A percentile compares a stretch with the other conserved stretches of the same genome.
These are phyloP conservation scores for Salix arbutifolia DNA, from an alignment of 345 rosid species.

Conservation along the genomic window DNA sequence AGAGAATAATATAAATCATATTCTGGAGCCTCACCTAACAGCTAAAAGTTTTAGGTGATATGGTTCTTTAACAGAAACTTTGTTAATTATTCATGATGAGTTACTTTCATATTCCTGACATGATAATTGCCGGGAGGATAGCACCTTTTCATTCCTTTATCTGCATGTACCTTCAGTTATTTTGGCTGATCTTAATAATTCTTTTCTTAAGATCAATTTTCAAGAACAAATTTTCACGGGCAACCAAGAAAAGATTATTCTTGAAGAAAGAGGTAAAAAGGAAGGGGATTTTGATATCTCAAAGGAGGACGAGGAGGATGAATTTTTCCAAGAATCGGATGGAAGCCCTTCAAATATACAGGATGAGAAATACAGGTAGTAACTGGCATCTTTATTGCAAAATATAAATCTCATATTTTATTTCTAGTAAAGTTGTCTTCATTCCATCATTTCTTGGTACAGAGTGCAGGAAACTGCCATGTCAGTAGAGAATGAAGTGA, in stretches of 20 bases:
- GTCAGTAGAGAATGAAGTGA: no score
- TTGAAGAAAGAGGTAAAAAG: conserved; percentile 41
- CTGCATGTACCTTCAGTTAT: neutral
- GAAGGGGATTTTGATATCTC: conserved; percentile 62
- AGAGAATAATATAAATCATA: no score
- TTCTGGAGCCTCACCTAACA: no score
- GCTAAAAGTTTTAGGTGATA: no score
- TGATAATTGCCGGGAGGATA: neutral
- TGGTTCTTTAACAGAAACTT: no score
- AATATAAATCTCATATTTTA: neutral
- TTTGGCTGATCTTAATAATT: neutral
- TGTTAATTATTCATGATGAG: neutral
- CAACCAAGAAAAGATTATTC: conserved; percentile 32
- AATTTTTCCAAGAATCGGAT: conserved; percentile 37
- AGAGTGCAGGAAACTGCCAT: no score
- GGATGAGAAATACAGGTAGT: neutral
- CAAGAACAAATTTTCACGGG: conserved; percentile 28
- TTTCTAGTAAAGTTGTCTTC: neutral
- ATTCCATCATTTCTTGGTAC: no score
- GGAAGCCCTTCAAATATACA: conserved; percentile 14
- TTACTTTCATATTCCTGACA: no score
- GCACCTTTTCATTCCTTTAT: neutral
- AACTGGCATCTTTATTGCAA: neutral
- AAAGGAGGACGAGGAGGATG: conserved; percentile 48
- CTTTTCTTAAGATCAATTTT: conserved; percentile 45